Conservation (phyloP, 208 protist genomes). For the Trypanosoma melophagium region DNA sequence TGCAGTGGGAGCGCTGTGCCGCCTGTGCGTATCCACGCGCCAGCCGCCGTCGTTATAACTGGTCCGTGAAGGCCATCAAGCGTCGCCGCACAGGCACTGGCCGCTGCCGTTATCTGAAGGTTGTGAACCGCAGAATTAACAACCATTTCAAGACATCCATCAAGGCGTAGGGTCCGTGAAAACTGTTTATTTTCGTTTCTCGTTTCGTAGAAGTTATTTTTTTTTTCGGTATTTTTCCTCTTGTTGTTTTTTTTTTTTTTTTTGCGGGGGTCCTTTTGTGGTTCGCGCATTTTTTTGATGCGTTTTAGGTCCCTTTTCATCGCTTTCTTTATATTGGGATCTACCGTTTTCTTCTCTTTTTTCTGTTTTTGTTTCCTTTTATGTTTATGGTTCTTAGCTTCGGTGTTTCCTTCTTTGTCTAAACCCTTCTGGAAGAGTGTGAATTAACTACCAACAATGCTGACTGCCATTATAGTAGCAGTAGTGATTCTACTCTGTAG, state of each 20-base stretch:
- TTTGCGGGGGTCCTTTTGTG: background rate
- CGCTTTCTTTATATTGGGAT: too few relatives aligned
- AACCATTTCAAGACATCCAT: conserved; percentile 96
- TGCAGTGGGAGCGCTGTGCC: conserved; percentile 97
- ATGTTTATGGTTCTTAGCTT: too few relatives aligned
- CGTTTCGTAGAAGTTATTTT: background rate
- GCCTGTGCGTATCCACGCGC: conserved; percentile 98
- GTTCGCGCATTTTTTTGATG: conserved; percentile 3
- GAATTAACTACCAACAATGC: too few relatives aligned
- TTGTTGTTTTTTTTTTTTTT: conserved; percentile 33
- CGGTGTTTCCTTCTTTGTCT: too few relatives aligned
- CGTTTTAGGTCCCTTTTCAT: background rate
- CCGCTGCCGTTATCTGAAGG: conserved; percentile 97
- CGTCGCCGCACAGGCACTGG: conserved; percentile 98
- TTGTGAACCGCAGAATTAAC: conserved; percentile 94
- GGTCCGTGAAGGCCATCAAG: conserved; percentile 97
- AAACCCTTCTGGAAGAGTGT: too few relatives aligned
- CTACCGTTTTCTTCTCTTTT: conserved; percentile 1
- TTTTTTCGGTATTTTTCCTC: background rate
- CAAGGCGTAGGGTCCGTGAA: conserved; percentile 57
- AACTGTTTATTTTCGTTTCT: conserved; percentile 8
- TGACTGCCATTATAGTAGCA: too few relatives aligned
- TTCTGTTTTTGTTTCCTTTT: too few relatives aligned
- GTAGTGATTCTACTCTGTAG: conserved; percentile 3
- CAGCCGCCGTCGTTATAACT: conserved; percentile 96